Evolutionary conservation across 73 alveolate genomes (phyloP).

Genomic region (Paramecium sexaurelia): DNA sequence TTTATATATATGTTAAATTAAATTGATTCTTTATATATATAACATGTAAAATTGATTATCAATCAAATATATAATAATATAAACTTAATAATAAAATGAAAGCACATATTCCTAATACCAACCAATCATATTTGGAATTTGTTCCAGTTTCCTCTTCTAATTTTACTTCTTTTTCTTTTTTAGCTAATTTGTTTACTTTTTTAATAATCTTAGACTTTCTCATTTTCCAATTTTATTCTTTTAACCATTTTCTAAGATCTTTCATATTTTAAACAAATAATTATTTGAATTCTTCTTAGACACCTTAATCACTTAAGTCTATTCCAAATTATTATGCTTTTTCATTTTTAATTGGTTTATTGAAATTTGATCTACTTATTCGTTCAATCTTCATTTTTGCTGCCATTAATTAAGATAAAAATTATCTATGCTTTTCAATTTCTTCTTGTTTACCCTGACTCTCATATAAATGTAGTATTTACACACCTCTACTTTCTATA

Average conservation of each 20-base stretch:
- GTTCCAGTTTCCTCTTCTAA: not conserved
- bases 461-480: not conserved
- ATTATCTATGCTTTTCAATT: not conserved
- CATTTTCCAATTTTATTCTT: slow-evolving; percentile 22
- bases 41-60: not conserved
- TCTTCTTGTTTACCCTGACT: not conserved
- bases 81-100: not conserved
- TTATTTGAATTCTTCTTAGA: slow-evolving; percentile 29
- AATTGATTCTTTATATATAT: too few species aligned
- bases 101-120: not conserved
- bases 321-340: slow-evolving; percentile 12
- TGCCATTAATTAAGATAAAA: not conserved
- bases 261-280: not conserved
- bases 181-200: not conserved
- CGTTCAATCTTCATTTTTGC: slow-evolving; percentile 28
- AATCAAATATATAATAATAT: slow-evolving; percentile 17
- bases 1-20: too few species aligned
- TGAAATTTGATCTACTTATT: slow-evolving; percentile 34
- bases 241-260: slow-evolving; percentile 37
- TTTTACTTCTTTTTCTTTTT: not conserved
- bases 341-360: slow-evolving; percentile 4
- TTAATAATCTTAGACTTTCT: not conserved
- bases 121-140: not conserved
- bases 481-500: slow-evolving; percentile 37
- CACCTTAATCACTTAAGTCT: slow-evolving; percentile 4